Evolutionary conservation across 1,284 basidiomycete genomes (phyloP), one percentile per base, ranked within the genome.

Genomic region (Malassezia obtusa): DNA sequence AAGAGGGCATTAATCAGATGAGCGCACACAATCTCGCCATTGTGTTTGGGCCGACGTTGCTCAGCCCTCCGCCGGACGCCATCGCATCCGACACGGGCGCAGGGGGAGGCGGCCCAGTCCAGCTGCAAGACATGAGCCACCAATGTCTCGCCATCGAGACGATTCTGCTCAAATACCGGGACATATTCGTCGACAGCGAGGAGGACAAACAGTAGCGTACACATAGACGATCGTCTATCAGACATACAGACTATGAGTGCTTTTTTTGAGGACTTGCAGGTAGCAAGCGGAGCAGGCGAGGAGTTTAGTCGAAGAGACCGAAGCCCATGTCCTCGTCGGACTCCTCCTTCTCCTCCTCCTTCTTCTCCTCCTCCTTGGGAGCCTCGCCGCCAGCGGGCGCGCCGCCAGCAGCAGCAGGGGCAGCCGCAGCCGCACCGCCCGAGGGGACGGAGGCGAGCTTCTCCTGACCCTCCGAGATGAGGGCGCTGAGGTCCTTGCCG

Each of bases 21-120:
- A 83, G 86, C 8, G 83, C 85, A 46, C 85, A 87, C 61, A 99
- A 99, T 75, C 77, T 99, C 30, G 84, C 89, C 6, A 95, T 98
- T 63, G 89, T 99, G 9, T 98, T 99, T 76, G 92, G 94, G 1
- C 92, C 92, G 9, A 96, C 92, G 5, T 77, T 99, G 30, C 49
- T 73, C 14, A 55, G 57, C 21, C 61, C 71, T 6, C 68, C 68
- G 2, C 57, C 60, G 11, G 45, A 38, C 21, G 35, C 17, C 9
- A 36, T 37, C 11, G 58, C 55, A 2, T 50, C 49, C 21, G 57
- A 48, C 8, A 51, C 41, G 4, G 21, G 36, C 4, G 19, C 17
- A 11, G 31, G 37, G 15, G 40, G 41, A 2, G 38, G 38, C n/a
- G 59, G 58, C 1, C 59, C 57, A 1, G 54, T 62, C 5, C 61